A percentile compares a stretch with the other conserved stretches of the same genome.
Conservation (phyloP, 2,329 filamentous ascomycete genomes). For the Coniochaeta sp. region DNA sequence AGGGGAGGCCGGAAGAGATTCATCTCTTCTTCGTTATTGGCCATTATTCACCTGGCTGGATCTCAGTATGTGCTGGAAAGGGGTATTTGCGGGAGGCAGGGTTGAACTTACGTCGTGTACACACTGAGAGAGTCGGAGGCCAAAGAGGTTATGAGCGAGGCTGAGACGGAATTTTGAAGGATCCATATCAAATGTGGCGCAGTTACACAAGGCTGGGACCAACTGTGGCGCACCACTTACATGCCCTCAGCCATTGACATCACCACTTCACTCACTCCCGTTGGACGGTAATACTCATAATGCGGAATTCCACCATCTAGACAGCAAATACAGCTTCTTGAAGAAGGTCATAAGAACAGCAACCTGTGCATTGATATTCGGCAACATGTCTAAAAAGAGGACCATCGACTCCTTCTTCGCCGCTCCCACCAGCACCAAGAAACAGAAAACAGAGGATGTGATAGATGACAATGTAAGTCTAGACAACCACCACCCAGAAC, state of each 20-base stretch:
- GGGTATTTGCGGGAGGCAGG: too few relatives aligned
- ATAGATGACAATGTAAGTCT: conserved; percentile 1
- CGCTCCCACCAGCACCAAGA: conserved; percentile 31
- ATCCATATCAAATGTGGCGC: conserved; percentile 4
- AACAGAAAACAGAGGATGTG: conserved; percentile 20
- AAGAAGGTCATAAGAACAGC: too few relatives aligned
- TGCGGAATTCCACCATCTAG: too few relatives aligned
- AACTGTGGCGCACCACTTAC: conserved; percentile 4
- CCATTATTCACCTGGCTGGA: neutral
- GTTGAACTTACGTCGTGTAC: too few relatives aligned
- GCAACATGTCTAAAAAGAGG: conserved; percentile 43
- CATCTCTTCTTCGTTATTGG: conserved; percentile 31
- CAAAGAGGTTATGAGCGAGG: conserved; percentile 1
- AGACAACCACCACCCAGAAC: neutral
- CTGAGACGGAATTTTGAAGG: conserved; percentile 1
- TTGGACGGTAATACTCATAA: too few relatives aligned
- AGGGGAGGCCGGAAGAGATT: conserved; percentile 69
- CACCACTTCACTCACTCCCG: neutral
- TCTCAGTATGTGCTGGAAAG: too few relatives aligned
- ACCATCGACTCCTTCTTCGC: conserved; percentile 66
- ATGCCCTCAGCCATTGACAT: neutral
- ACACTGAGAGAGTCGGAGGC: neutral
- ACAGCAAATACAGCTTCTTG: too few relatives aligned
- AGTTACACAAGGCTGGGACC: conserved; percentile 4
- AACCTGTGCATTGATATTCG: too few relatives aligned